phyloP scores from a whole-genome alignment of 139 green algal genomes.

The Limnomonas spitsbergensis region DNA sequence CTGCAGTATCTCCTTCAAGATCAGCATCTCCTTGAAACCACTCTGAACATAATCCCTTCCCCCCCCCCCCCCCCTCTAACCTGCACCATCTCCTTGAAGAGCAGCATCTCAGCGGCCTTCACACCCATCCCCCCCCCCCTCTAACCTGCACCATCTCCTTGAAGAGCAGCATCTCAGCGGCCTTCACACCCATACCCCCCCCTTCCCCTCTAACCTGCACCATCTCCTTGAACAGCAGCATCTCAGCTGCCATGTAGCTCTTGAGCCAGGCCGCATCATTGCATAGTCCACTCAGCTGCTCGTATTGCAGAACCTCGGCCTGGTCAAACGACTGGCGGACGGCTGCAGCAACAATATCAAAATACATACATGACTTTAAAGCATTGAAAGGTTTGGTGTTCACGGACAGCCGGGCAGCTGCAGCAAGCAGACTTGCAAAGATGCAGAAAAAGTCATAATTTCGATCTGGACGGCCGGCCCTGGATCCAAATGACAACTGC shows the following conservation, averaged over 20 bases:
- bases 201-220: slow-evolving; percentile 36
- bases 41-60: neutral
- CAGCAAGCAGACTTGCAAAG: slow-evolving; percentile 4
- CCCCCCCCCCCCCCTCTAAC: neutral
- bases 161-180: neutral
- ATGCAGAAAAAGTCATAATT: neutral
- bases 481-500: slow-evolving; percentile 23
- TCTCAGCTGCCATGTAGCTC: slow-evolving; percentile 39
- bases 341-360: slow-evolving; percentile 14
- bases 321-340: slow-evolving; percentile 25
- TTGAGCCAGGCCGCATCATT: slow-evolving; percentile 54
- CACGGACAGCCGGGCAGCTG: too few species aligned
- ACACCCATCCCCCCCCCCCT: neutral
- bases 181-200: neutral
- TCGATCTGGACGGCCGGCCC: neutral
- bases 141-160: neutral
- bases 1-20: too few species aligned
- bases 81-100: neutral
- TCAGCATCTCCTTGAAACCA: too few species aligned
- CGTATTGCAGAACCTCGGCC: slow-evolving; percentile 36
- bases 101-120: neutral
- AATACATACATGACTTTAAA: too few species aligned
- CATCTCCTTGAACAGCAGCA: slow-evolving; percentile 48
- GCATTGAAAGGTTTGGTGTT: too few species aligned
- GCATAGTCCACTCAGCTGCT: slow-evolving; percentile 53